A percentile compares a stretch with the other conserved stretches of the same genome.
Evolutionary conservation across 2,329 filamentous ascomycete species (phyloP).

Genomic region (Colletotrichum siamense): DNA sequence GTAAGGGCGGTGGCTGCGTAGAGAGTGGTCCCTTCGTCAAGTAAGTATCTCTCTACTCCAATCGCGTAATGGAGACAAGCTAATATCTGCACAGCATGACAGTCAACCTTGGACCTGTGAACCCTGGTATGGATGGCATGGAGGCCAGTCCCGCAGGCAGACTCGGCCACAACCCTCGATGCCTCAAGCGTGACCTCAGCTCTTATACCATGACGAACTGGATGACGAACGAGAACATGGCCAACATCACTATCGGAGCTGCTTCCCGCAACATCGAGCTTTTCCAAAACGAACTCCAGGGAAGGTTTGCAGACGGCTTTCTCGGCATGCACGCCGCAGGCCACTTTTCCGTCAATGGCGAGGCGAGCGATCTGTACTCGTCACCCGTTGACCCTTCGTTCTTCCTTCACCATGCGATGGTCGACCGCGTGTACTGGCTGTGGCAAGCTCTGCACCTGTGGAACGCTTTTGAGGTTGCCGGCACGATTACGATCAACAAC

Average conservation of each 20-base stretch:
- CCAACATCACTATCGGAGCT: slow-evolving; percentile 32
- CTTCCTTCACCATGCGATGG: slow-evolving; percentile 31
- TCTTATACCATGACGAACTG: slow-evolving; percentile 30
- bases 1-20: slow-evolving; percentile 40
- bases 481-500: slow-evolving; percentile 26
- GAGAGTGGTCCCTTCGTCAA: slow-evolving; percentile 34
- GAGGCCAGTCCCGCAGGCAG: neutral
- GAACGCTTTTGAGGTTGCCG: slow-evolving; percentile 20
- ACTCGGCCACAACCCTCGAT: slow-evolving; percentile 50
- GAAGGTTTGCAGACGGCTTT: slow-evolving; percentile 24
- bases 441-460: slow-evolving; percentile 31
- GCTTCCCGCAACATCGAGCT: slow-evolving; percentile 30
- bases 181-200: slow-evolving; percentile 47
- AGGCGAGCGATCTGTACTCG: slow-evolving; percentile 35
- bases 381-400: slow-evolving; percentile 34
- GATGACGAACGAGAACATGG: slow-evolving; percentile 22
- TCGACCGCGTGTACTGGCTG: slow-evolving; percentile 33
- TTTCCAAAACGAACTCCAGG: slow-evolving; percentile 42
- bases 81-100: slow-evolving; percentile 41
- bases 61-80: slow-evolving; percentile 37
- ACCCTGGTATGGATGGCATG: slow-evolving; percentile 34
- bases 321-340: slow-evolving; percentile 42
- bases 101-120: slow-evolving; percentile 42
- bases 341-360: slow-evolving; percentile 43
- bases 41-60: slow-evolving; percentile 23